These are phyloP conservation scores for Tetrapisispora fleetii DNA, from an alignment of 805 yeast species.

Conservation along the genomic window DNA sequence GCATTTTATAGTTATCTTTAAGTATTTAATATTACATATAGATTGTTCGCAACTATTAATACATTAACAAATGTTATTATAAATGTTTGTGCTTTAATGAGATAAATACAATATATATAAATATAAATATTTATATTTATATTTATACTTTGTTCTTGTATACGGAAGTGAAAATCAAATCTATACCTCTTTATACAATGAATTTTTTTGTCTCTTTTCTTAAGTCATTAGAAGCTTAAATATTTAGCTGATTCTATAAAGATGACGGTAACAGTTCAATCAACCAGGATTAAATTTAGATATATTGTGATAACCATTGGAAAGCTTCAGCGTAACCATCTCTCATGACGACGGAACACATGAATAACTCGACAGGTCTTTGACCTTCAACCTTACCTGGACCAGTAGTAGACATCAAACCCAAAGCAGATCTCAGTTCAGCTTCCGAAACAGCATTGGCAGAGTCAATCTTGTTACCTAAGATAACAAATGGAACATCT, in stretches of 20 bases:
- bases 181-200: too few species aligned
- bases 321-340: conserved; percentile 98
- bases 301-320: conserved; percentile 96
- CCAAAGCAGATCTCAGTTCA: conserved; percentile 83
- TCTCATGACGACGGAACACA: conserved; percentile 98
- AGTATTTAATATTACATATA: too few species aligned
- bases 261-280: background rate
- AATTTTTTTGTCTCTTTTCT: background rate
- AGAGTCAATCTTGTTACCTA: conserved; percentile 95
- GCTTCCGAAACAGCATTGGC: conserved; percentile 91
- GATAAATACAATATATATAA: background rate
- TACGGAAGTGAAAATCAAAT: too few species aligned
- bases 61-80: too few species aligned
- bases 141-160: background rate
- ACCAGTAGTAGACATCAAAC: conserved; percentile 84
- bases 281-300: conserved; percentile 33
- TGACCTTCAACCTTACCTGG: conserved; percentile 58
- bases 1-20: too few species aligned
- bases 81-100: background rate
- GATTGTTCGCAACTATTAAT: background rate
- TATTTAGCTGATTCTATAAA: background rate
- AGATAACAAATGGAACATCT: conserved; percentile 81
- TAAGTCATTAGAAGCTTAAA: background rate
- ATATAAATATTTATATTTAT: background rate
- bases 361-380: conserved; percentile 91